Percentiles rank a stretch among this genome's conserved stretches.
phyloP scores from a whole-genome alignment of 2,329 filamentous ascomycete species.

The Paradendryphiella salina region DNA sequence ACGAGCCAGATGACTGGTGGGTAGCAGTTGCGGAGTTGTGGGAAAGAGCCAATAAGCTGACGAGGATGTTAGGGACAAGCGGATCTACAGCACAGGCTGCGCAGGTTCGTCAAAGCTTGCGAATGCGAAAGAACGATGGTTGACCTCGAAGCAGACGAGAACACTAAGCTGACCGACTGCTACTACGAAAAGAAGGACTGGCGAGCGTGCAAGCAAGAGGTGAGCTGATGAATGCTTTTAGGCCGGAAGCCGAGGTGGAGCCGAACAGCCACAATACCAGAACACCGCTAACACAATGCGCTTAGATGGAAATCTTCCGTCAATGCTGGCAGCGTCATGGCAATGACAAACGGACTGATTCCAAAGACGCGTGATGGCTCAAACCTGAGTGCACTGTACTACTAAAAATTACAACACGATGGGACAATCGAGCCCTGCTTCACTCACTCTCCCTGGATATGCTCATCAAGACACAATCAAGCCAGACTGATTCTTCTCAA shows the following conservation, averaged over 20 bases:
- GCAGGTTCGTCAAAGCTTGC: conserved; percentile 63
- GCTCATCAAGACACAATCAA: not conserved
- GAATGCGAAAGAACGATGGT: not conserved
- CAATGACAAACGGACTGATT: conserved; percentile 80
- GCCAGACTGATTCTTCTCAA: not conserved
- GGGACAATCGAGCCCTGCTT: not conserved
- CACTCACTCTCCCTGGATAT: not conserved
- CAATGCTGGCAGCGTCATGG: conserved; percentile 89
- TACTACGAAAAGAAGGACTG: conserved; percentile 97
- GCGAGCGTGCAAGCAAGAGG: conserved; percentile 85
- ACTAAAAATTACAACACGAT: not conserved
- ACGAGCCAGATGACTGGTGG: conserved; percentile 96
- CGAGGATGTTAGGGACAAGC: conserved; percentile 74
- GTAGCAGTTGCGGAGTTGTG: conserved; percentile 34
- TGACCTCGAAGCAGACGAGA: conserved; percentile 66
- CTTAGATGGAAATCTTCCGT: conserved; percentile 84
- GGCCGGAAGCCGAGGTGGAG: conserved; percentile 32
- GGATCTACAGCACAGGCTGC: conserved; percentile 96
- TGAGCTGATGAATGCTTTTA: conserved; percentile 53
- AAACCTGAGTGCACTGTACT: not conserved
- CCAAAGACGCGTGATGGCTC: conserved; percentile 64
- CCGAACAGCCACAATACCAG: conserved; percentile 5
- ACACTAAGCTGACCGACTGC: conserved; percentile 88
- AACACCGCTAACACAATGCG: not conserved
- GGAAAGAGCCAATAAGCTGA: conserved; percentile 21